Percentiles rank a stretch among this genome's conserved stretches.
phyloP scores from a whole-genome alignment of 805 yeast species.

The Kregervanrija fluxuum region DNA sequence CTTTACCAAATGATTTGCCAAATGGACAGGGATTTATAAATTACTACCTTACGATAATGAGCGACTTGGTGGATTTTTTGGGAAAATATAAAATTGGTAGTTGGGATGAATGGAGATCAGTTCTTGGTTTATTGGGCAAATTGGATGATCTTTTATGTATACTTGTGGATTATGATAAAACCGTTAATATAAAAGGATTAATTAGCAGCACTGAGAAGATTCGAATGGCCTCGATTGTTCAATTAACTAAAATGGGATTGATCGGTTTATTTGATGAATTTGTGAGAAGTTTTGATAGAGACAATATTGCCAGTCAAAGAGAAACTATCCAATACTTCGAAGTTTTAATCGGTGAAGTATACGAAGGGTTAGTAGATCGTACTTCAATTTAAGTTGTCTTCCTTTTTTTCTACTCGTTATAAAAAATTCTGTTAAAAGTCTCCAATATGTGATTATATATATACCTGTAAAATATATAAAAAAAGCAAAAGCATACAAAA shows the following conservation, averaged over 20 bases:
- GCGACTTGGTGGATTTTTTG: slow-evolving; percentile 58
- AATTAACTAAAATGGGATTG: slow-evolving; percentile 24
- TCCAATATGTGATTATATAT: too few relatives aligned
- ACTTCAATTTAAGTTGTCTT: slow-evolving; percentile 21
- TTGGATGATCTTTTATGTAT: slow-evolving; percentile 26
- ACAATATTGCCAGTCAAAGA: slow-evolving; percentile 4
- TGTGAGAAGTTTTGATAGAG: slow-evolving; percentile 6
- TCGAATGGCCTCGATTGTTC: slow-evolving; percentile 26
- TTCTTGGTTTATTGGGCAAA: slow-evolving; percentile 18
- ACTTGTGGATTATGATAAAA: slow-evolving; percentile 22
- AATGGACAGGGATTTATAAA: slow-evolving; percentile 44
- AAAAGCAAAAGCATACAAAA: too few relatives aligned
- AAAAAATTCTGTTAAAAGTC: too few relatives aligned
- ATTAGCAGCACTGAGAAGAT: slow-evolving; percentile 28
- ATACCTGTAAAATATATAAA: too few relatives aligned
- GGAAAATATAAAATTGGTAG: slow-evolving; percentile 29
- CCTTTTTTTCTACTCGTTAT: neutral
- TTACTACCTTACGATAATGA: slow-evolving; percentile 55
- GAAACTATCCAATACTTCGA: slow-evolving; percentile 13
- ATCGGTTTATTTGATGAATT: slow-evolving; percentile 25
- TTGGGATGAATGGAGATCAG: slow-evolving; percentile 17
- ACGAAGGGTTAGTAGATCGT: slow-evolving; percentile 29
- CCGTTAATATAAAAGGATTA: neutral
- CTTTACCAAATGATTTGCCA: slow-evolving; percentile 5
- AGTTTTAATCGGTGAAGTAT: slow-evolving; percentile 26